Percentiles rank a stretch among this genome's conserved stretches.
Evolutionary conservation across 2,329 filamentous ascomycete species (phyloP).

Genomic region (Alternaria brassicicola): DNA sequence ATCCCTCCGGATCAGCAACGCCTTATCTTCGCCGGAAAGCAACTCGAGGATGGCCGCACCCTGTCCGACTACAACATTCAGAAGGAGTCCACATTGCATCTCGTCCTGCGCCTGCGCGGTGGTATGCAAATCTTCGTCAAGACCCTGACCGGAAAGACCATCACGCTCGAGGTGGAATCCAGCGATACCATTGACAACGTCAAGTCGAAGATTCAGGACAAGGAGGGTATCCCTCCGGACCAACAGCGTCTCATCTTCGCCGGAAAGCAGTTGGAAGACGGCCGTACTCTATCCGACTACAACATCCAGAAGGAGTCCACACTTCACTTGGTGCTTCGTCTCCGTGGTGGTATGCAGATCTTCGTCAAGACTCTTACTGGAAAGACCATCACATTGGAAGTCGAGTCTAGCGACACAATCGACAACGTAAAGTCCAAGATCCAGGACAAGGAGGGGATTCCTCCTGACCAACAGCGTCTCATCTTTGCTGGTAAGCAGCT

Average conservation of each 20-base stretch:
- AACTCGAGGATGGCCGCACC: slow-evolving; percentile 63
- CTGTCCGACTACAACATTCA: slow-evolving; percentile 63
- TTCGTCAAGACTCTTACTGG: slow-evolving; percentile 68
- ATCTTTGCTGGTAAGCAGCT: slow-evolving; percentile 95
- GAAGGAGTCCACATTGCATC: slow-evolving; percentile 71
- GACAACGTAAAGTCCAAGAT: slow-evolving; percentile 97
- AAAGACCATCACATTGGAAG: slow-evolving; percentile 93
- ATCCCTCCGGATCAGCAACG: slow-evolving; percentile 65
- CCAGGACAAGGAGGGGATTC: slow-evolving; percentile 77
- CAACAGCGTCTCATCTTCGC: slow-evolving; percentile 97
- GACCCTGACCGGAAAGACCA: slow-evolving; percentile 67
- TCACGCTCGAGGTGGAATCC: slow-evolving; percentile 69
- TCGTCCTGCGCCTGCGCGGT: slow-evolving; percentile 75
- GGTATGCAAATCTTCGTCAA: slow-evolving; percentile 69
- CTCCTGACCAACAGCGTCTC: slow-evolving; percentile 90
- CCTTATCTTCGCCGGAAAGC: slow-evolving; percentile 64
- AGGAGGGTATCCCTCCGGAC: slow-evolving; percentile 95
- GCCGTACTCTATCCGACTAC: slow-evolving; percentile 88
- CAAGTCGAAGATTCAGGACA: slow-evolving; percentile 96
- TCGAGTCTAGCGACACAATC: slow-evolving; percentile 87
- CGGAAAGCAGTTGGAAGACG: slow-evolving; percentile 95
- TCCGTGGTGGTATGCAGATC: slow-evolving; percentile 77
- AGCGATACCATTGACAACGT: slow-evolving; percentile 95
- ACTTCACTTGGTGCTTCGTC: slow-evolving; percentile 82
- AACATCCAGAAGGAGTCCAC: slow-evolving; percentile 95